Base-by-base conservation (phyloP, 768 basidiomycete species). In the Lactarius akahatsu region DNA sequence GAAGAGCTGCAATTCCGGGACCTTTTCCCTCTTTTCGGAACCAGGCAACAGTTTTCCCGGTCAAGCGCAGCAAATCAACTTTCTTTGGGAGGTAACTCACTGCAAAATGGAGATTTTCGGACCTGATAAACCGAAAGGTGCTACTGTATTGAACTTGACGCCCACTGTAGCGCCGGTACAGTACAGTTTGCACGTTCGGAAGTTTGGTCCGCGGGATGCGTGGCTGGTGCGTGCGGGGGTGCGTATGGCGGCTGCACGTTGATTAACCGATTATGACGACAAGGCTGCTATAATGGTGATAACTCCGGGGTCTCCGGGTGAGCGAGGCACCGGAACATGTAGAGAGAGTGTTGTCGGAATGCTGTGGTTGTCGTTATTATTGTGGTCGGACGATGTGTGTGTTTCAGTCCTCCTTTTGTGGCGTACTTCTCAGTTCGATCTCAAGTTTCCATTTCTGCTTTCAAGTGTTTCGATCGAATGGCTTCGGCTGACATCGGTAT, bases 231-330 rank as follows among this genome's bases (percentile, higher is more conserved):
- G 11, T 50, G 47, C 47, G 9, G 23, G 23, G 4, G 20, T 23
- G 45, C 4, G n/a, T 23, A 13, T 52, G 26, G 50, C 50, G 50
- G 50, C 5, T 16, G 50, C 50, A 23, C 13, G 50, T 26, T 52
- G 50, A 52, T 52, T 52, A 16, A 52, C 50, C 50, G 50, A 52
- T 26, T 26, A 52, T 52, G 26, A 52, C 50, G 50, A 52, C 10
- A 52, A 13, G 13, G 50, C 50, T 26, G 26, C 50, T 52, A 28
- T 52, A 52, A 26, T 52, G 11, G 20, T 23, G 47, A 50, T 50
- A 13, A 26, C 47, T 50, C 50, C 50, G 50, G 47, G 50, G 26
- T 26, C 50, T 52, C 50, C 50, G 50, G 50, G 50, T 5, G 23
- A 23, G 45, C 23, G 45, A 47, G n/a, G 45, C 41, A 50, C 47